phyloP scores from a whole-genome alignment of 805 yeast species.

The Cyberlindnera sargentensis region DNA sequence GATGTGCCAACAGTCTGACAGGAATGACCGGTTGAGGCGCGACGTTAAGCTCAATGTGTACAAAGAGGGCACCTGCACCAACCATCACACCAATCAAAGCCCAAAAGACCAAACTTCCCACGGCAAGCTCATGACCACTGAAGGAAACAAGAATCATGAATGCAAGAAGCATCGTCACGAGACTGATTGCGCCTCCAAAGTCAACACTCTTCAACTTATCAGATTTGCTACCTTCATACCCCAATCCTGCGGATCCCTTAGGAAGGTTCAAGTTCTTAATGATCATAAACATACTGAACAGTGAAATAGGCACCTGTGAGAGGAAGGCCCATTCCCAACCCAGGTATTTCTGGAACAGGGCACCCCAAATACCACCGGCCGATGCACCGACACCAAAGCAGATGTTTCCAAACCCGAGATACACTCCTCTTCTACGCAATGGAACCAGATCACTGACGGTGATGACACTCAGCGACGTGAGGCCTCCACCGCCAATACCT shows the following conservation, averaged over 20 bases:
- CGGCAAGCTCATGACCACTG: constrained; percentile 51
- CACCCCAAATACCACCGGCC: constrained; percentile 58
- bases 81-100: constrained; percentile 28
- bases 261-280: constrained; percentile 32
- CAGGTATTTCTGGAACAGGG: constrained; percentile 40
- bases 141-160: constrained; percentile 60
- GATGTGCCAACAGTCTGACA: constrained; percentile 41
- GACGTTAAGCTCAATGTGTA: constrained; percentile 34
- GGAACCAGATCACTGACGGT: constrained; percentile 72
- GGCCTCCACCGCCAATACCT: constrained; percentile 88
- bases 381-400: constrained; percentile 72
- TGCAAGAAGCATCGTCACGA: constrained; percentile 51
- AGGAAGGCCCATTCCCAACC: constrained; percentile 67
- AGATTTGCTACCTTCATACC: constrained; percentile 35
- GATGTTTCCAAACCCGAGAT: constrained; percentile 74
- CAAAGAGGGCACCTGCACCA: constrained; percentile 31
- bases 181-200: constrained; percentile 52
- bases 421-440: constrained; percentile 66
- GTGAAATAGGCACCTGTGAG: constrained; percentile 45
- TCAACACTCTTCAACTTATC: constrained; percentile 54
- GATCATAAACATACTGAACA: constrained; percentile 33
- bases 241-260: constrained; percentile 48
- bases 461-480: constrained; percentile 63
- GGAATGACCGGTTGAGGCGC: constrained; percentile 59
- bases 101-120: constrained; percentile 37